Percentiles rank a stretch among this genome's conserved stretches.
These are phyloP conservation scores for Cadophora luteo-olivacea DNA, from an alignment of 2,329 filamentous ascomycete genomes.

Conservation along the genomic window DNA sequence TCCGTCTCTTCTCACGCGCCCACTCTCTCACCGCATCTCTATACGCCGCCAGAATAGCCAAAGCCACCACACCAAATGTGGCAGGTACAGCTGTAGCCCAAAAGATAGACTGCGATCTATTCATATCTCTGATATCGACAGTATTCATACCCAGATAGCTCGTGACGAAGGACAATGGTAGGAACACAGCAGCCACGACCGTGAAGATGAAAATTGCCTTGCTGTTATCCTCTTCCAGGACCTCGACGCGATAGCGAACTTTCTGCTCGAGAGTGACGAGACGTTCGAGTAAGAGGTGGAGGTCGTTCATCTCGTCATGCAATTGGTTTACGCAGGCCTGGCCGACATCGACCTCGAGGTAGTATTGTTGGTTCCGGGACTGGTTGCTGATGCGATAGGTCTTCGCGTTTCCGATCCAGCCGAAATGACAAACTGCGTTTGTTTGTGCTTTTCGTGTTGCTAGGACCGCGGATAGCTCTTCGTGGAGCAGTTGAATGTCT, in stretches of 20 bases:
- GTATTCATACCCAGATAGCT: background rate
- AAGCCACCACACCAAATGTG: background rate
- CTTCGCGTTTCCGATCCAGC: background rate
- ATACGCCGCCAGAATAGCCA: background rate
- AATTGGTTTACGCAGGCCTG: background rate
- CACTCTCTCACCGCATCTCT: background rate
- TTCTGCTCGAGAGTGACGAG: background rate
- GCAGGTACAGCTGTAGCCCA: background rate
- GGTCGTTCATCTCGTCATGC: background rate
- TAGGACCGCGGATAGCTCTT: background rate
- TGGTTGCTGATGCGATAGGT: background rate
- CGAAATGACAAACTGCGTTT: background rate
- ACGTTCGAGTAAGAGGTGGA: background rate
- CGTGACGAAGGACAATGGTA: background rate
- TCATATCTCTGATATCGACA: background rate
- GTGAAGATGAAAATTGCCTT: background rate
- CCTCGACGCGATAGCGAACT: background rate
- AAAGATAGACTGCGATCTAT: background rate
- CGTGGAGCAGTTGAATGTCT: background rate
- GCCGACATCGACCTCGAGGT: background rate
- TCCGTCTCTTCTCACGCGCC: background rate
- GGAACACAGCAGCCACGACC: background rate
- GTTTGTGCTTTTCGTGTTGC: background rate
- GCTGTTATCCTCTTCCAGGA: background rate
- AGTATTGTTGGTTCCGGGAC: background rate